These are phyloP conservation scores for Haplosporangium gracile DNA, from an alignment of 192 early-diverging fungal genomes.

Conservation along the genomic window DNA sequence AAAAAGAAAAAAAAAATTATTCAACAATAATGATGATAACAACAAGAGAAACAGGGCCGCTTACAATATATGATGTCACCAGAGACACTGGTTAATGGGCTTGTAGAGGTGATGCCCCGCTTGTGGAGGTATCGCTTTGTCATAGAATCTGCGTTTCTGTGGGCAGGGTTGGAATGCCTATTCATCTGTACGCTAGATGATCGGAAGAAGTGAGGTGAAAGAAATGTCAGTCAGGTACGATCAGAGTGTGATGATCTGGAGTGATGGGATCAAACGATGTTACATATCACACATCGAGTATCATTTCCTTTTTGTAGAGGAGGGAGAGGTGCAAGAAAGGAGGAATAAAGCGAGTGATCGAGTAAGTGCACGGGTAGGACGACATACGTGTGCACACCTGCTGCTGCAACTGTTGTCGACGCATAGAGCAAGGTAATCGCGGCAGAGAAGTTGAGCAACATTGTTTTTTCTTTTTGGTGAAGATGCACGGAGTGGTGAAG, in stretches of 20 bases:
- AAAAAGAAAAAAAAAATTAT: background rate
- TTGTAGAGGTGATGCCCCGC: slow-evolving; percentile 10
- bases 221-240: background rate
- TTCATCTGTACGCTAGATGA: slow-evolving; percentile 30
- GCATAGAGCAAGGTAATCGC: background rate
- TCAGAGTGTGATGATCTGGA: background rate
- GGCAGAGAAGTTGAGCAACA: background rate
- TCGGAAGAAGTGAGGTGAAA: too few species aligned
- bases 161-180: background rate
- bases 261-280: background rate
- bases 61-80: slow-evolving; percentile 45
- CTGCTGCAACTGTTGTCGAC: slow-evolving; percentile 1
- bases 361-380: background rate
- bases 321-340: too few species aligned
- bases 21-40: too few species aligned
- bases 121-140: slow-evolving; percentile 38
- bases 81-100: slow-evolving; percentile 13
- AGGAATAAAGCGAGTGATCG: background rate
- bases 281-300: background rate
- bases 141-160: slow-evolving; percentile 17
- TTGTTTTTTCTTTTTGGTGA: background rate
- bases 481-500: background rate
- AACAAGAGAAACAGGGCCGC: background rate
- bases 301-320: background rate
- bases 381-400: slow-evolving; percentile 35